A percentile compares a stretch with the other conserved stretches of the same genome.
phyloP scores from a whole-genome alignment of 306 rosid genomes.

The Nissolia schottii region DNA sequence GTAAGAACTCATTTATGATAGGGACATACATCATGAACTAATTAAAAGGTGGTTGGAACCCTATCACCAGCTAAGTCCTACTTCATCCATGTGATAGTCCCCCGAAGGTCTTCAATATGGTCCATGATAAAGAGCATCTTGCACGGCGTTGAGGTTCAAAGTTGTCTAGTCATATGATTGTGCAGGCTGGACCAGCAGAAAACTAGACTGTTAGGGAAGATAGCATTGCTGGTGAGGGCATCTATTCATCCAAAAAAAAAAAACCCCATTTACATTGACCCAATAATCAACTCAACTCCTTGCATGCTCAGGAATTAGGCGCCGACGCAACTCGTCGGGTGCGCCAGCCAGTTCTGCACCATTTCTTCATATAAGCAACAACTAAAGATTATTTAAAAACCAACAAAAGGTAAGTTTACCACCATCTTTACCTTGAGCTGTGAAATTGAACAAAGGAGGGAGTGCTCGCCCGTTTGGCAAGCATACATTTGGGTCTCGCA shows the following conservation, averaged over 20 bases:
- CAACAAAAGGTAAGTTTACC: background rate
- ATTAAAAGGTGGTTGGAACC: slow-evolving; percentile 22
- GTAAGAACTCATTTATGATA: slow-evolving; percentile 31
- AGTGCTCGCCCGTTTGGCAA: slow-evolving; percentile 74
- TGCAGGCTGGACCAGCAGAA: slow-evolving; percentile 27
- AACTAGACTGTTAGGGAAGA: slow-evolving; percentile 29
- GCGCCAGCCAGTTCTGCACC: slow-evolving; percentile 76
- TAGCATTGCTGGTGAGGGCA: slow-evolving; percentile 36
- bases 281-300: slow-evolving; percentile 27
- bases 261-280: slow-evolving; percentile 28
- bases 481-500: slow-evolving; percentile 61
- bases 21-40: slow-evolving; percentile 36
- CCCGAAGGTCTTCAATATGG: slow-evolving; percentile 16
- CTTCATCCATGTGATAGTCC: slow-evolving; percentile 32
- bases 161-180: slow-evolving; percentile 22
- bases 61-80: slow-evolving; percentile 35
- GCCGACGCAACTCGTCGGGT: slow-evolving; percentile 71
- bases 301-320: slow-evolving; percentile 85
- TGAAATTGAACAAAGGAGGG: slow-evolving; percentile 81
- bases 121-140: slow-evolving; percentile 12
- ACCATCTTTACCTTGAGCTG: slow-evolving; percentile 70
- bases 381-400: background rate
- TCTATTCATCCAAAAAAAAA: slow-evolving; percentile 54
- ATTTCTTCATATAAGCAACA: slow-evolving; percentile 18
- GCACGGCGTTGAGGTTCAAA: slow-evolving; percentile 25